These are phyloP conservation scores for Mycena rebaudengoi DNA, from an alignment of 768 basidiomycete genomes.

Conservation along the genomic window DNA sequence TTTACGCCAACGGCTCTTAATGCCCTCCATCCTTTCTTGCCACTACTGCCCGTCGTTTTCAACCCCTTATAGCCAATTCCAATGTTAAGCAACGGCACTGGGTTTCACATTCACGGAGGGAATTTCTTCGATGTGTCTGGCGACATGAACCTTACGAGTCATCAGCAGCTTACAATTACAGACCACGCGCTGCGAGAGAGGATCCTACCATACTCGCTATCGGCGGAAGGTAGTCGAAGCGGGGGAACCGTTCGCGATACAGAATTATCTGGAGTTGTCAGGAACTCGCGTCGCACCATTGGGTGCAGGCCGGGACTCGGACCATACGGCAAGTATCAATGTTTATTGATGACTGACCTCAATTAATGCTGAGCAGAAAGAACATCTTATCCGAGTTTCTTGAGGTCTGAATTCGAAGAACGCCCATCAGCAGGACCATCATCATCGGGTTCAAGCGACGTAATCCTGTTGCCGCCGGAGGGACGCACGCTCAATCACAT, in stretches of 20 bases:
- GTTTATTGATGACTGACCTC: background rate
- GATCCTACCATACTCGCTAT: background rate
- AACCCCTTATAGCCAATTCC: no score
- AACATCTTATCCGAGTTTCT: no score
- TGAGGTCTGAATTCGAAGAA: no score
- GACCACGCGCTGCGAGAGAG: background rate
- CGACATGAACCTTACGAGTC: background rate
- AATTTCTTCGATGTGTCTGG: constrained; percentile 1
- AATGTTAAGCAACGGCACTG: constrained; percentile 7
- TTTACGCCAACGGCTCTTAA: no score
- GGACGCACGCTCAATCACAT: no score
- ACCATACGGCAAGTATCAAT: background rate
- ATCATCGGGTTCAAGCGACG: no score
- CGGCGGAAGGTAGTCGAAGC: background rate
- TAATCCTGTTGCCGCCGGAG: no score
- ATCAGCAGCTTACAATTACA: background rate
- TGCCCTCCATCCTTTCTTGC: no score
- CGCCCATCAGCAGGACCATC: no score
- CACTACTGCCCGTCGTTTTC: no score
- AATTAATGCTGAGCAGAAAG: background rate
- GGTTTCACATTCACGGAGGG: background rate
- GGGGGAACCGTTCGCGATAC: background rate
- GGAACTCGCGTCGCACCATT: background rate
- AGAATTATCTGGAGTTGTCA: background rate
- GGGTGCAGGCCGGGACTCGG: background rate